A percentile compares a stretch with the other conserved stretches of the same genome.
Evolutionary conservation across 2,329 filamentous ascomycete species (phyloP).

Genomic region (Cordyceps javanica): DNA sequence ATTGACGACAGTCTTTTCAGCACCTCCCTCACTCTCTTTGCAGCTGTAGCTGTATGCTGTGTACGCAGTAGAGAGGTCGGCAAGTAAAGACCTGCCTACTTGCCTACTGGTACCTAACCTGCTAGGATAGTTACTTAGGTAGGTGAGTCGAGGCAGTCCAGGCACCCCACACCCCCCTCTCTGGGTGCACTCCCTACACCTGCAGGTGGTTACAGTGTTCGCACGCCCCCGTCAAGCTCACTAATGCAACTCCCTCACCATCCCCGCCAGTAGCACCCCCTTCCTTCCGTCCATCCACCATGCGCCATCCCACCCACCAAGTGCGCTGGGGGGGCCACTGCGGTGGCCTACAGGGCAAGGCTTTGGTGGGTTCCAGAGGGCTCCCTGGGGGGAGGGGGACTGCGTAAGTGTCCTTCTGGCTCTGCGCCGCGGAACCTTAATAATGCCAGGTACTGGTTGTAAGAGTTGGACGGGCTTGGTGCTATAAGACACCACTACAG

Average conservation of each 20-base stretch:
- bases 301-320: background rate
- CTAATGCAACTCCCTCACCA: background rate
- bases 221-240: background rate
- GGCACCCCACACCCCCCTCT: no score
- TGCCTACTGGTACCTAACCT: background rate
- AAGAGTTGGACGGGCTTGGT: no score
- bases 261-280: background rate
- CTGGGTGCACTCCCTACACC: no score
- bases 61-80: no score
- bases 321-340: no score
- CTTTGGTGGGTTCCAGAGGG: background rate
- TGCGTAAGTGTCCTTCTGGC: slow-evolving; percentile 8
- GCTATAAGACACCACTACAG: no score
- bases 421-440: background rate
- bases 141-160: no score
- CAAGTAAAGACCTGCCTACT: background rate
- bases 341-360: background rate
- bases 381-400: background rate
- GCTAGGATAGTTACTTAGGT: no score
- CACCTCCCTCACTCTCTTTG: no score
- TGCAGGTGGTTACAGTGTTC: background rate
- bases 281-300: no score
- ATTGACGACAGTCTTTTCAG: no score
- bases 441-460: background rate
- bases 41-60: no score